phyloP scores from a whole-genome alignment of 2,329 filamentous ascomycete species.

The Trichoderma asperellum region DNA sequence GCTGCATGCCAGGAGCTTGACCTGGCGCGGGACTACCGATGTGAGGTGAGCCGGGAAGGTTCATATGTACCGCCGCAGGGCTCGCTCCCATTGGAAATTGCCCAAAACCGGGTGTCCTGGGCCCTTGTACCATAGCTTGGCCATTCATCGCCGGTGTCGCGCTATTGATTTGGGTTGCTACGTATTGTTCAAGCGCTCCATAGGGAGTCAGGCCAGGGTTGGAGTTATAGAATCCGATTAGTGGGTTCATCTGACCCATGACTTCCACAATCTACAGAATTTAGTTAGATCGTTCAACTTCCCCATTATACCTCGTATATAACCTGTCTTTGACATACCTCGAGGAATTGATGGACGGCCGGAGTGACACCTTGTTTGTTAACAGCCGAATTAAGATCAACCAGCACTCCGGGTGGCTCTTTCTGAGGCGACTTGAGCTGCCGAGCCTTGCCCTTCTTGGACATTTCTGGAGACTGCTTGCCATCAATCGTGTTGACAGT shows the following conservation, averaged over 20 bases:
- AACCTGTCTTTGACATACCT: slow-evolving; percentile 50
- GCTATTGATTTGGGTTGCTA: slow-evolving; percentile 51
- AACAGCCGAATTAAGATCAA: slow-evolving; percentile 62
- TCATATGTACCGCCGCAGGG: slow-evolving; percentile 62
- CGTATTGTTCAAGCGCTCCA: slow-evolving; percentile 63
- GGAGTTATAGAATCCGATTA: slow-evolving; percentile 62
- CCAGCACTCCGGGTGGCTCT: slow-evolving; percentile 60
- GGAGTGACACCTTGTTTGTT: slow-evolving; percentile 64
- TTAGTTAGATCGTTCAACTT: slow-evolving; percentile 23
- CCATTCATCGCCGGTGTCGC: slow-evolving; percentile 50
- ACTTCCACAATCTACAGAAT: slow-evolving; percentile 62
- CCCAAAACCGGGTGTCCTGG: slow-evolving; percentile 58
- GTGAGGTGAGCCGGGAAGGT: slow-evolving; percentile 65
- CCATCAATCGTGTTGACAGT: slow-evolving; percentile 60
- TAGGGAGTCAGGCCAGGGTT: slow-evolving; percentile 61
- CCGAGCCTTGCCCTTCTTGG: slow-evolving; percentile 65
- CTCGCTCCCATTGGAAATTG: slow-evolving; percentile 64
- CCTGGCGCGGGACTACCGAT: slow-evolving; percentile 64
- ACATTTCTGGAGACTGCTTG: slow-evolving; percentile 68
- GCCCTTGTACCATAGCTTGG: slow-evolving; percentile 51
- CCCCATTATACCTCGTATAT: background rate
- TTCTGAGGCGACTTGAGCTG: slow-evolving; percentile 62
- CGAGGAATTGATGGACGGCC: slow-evolving; percentile 66
- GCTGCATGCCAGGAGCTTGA: slow-evolving; percentile 67
- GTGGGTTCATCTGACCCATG: slow-evolving; percentile 67